phyloP scores from a whole-genome alignment of 768 basidiomycete genomes.

The Sporobolomyces roseus region DNA sequence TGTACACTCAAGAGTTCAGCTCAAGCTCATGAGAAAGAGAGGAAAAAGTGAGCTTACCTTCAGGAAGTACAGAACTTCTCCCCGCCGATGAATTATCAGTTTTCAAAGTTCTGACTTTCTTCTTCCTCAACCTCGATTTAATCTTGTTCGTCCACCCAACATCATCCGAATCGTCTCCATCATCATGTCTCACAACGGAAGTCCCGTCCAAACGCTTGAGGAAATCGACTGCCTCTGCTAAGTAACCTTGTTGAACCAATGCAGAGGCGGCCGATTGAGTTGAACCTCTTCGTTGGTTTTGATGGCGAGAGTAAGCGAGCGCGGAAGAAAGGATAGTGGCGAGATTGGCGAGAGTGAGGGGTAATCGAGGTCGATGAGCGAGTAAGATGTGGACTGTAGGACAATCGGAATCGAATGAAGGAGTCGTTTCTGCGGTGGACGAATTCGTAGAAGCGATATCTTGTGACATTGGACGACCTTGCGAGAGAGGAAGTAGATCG shows the following conservation, averaged over 20 bases:
- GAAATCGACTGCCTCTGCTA: constrained; percentile 21
- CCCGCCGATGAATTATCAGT: not conserved
- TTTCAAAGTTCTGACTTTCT: constrained; percentile 5
- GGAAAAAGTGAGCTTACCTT: constrained; percentile 20
- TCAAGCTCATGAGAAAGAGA: not conserved
- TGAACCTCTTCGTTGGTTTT: not conserved
- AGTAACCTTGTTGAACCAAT: no score
- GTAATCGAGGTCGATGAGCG: constrained; percentile 4
- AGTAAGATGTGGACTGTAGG: constrained; percentile 28
- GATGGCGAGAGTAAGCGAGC: constrained; percentile 14
- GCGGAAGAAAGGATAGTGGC: constrained; percentile 19
- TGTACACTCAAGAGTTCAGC: not conserved
- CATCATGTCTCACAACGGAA: not conserved
- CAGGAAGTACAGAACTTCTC: constrained; percentile 11
- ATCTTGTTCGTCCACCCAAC: constrained; percentile 20
- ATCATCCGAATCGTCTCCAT: constrained; percentile 13
- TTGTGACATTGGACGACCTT: not conserved
- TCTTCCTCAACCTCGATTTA: constrained; percentile 28
- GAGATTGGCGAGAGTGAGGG: constrained; percentile 20
- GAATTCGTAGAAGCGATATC: not conserved
- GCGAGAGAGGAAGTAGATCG: constrained; percentile 16
- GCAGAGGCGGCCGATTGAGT: no score
- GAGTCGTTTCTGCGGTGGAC: not conserved
- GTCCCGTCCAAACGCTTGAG: constrained; percentile 23
- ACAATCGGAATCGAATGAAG: constrained; percentile 3